Conservation (phyloP, 257 asterid genomes). For the Solanum ahanhuiri region DNA sequence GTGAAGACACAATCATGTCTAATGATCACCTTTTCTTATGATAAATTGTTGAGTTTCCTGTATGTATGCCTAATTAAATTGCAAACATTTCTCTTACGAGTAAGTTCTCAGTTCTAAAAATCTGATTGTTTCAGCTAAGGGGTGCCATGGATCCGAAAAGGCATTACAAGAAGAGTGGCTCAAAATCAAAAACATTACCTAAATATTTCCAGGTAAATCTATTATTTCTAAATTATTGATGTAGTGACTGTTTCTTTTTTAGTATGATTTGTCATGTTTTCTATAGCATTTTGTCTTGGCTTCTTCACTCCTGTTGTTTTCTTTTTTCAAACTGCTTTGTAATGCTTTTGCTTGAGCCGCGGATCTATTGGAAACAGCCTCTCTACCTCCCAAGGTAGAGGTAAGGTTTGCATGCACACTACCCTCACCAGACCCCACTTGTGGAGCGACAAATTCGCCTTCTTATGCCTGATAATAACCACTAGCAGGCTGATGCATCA, state of each 20-base stretch:
- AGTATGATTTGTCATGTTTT: not conserved
- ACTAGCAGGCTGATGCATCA: not conserved
- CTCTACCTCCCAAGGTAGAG: not conserved
- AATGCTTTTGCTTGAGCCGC: not conserved
- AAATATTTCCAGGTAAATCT: constrained; percentile 80
- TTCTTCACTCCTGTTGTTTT: not conserved
- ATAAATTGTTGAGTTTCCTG: not conserved
- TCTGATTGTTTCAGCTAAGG: constrained; percentile 46
- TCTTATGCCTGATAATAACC: not conserved
- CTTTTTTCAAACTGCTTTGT: not conserved
- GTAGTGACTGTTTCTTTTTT: not conserved
- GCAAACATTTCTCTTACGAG: not conserved
- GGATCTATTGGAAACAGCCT: not conserved
- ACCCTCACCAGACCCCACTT: not conserved
- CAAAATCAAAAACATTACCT: constrained; percentile 67
- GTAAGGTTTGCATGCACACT: not conserved
- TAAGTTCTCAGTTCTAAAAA: not conserved
- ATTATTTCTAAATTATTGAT: not conserved
- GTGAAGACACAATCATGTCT: not conserved
- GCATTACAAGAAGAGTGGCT: constrained; percentile 70
- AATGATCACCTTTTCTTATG: not conserved
- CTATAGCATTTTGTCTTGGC: not conserved
- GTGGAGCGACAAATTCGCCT: too few species aligned
- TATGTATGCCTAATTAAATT: not conserved
- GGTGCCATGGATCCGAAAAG: constrained; percentile 73